Evolutionary conservation across 1,139 yeast genomes (phyloP).

Genomic region (Suhomyces chickasaworum): DNA sequence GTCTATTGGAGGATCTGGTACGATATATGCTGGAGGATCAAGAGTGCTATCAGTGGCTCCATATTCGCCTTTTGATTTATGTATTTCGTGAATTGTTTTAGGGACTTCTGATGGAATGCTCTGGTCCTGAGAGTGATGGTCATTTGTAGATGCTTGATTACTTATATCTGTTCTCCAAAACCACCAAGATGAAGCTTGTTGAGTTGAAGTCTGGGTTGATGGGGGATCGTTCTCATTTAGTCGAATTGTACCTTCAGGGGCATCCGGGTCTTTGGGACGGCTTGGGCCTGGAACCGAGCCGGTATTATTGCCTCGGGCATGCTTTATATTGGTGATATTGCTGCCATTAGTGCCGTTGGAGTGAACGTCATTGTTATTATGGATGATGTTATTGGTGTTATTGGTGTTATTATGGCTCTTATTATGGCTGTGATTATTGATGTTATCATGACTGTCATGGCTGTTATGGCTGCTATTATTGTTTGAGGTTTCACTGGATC

Average conservation of each 20-base stretch:
- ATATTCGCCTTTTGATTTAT: neutral
- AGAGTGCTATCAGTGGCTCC: neutral
- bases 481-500: neutral
- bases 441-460: no score
- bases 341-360: no score
- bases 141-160: neutral
- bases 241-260: no score
- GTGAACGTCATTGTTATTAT: neutral
- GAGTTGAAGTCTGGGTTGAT: no score
- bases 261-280: no score
- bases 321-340: no score
- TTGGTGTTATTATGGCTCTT: neutral
- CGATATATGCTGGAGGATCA: neutral
- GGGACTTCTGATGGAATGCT: neutral
- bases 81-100: neutral
- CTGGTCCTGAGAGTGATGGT: no score
- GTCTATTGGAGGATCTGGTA: neutral
- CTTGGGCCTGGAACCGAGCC: no score
- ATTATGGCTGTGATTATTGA: no score
- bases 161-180: neutral
- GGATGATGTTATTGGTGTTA: neutral
- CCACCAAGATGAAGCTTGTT: neutral
- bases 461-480: no score
- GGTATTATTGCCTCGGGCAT: neutral
- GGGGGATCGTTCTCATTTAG: no score